These are phyloP conservation scores for Erodium texanum DNA, from an alignment of 441 rosid species.

Conservation along the genomic window DNA sequence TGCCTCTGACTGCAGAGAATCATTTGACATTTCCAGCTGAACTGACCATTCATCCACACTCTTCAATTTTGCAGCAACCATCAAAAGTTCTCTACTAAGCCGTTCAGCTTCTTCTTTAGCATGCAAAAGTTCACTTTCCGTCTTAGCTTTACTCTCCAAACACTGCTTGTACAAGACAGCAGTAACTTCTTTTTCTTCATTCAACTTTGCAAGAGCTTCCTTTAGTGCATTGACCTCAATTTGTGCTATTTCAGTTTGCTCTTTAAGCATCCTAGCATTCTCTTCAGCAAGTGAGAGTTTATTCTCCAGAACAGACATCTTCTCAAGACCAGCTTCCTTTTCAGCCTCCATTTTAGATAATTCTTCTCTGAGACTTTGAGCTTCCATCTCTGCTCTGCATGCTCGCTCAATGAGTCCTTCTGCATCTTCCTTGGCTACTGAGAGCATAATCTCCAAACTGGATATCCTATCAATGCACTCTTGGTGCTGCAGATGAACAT, in stretches of 20 bases:
- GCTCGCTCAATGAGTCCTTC: constrained; percentile 30
- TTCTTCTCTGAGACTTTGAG: constrained; percentile 42
- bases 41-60: constrained; percentile 46
- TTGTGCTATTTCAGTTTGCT: constrained; percentile 52
- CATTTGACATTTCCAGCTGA: constrained; percentile 55
- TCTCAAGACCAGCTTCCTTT: constrained; percentile 44
- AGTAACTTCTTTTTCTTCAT: constrained; percentile 43
- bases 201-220: constrained; percentile 34
- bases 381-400: constrained; percentile 43
- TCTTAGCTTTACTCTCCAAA: constrained; percentile 43
- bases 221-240: constrained; percentile 40
- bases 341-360: constrained; percentile 41
- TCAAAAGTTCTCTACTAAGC: constrained; percentile 50
- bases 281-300: constrained; percentile 49
- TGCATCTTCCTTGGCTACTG: constrained; percentile 28
- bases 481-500: constrained; percentile 35
- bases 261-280: constrained; percentile 38
- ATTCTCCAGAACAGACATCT: constrained; percentile 52
- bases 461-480: constrained; percentile 42
- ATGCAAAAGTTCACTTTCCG: constrained; percentile 54
- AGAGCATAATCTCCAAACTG: constrained; percentile 32
- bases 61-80: constrained; percentile 51
- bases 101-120: constrained; percentile 51
- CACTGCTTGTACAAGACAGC: constrained; percentile 37
- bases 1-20: constrained; percentile 54